Base-by-base conservation (phyloP, 345 rosid species). In the Noccaea bulbosa region DNA sequence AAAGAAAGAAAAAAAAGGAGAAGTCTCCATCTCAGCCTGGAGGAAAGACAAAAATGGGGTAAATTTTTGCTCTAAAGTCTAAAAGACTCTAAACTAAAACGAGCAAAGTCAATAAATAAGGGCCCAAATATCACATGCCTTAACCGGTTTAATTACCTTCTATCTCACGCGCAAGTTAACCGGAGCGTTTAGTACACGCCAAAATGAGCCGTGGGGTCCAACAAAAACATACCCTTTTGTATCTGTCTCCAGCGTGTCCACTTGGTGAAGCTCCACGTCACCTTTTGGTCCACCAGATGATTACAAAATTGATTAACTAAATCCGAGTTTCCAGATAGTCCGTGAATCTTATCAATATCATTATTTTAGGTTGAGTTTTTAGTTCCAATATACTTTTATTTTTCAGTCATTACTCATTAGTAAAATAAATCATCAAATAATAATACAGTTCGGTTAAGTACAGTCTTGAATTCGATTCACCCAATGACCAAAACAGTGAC, bases 211-310 rank as follows among this genome's bases (percentile, higher is more conserved):
- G 16, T 35, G 57, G 9, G 51, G 38, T 33, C 73, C 63, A 38
- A 37, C 35, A 5, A 47, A 47, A 12, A 11, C 46, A 27, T 37
- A 46, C 34, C 70, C 43, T 7, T 24, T 52, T 73, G 37, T 65
- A 56, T 40, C 61, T 73, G 67, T 58, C 53, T 73, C 72, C 66
- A 65, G 46, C 53, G 53, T 65, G 66, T 73, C 71, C 4, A 39
- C 52, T 32, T n/a, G 2, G 12, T 53, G n/a, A 46, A 40, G 59
- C 50, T 67, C 67, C 78, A 74, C 68, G 73, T 74, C 62, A 30
- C 37, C 44, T 40, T 65, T 34, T n/a, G 46, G 34, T 50, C 55
- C 73, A 47, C n/a, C 2, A 3, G 14, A 57, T 12, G 1, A 41
- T 12, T 41, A 7, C 4, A 27, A 27, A 3, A 27, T 27, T 27